Conservation (phyloP, 176 grass and related monocot species). For the Secale cereale region DNA sequence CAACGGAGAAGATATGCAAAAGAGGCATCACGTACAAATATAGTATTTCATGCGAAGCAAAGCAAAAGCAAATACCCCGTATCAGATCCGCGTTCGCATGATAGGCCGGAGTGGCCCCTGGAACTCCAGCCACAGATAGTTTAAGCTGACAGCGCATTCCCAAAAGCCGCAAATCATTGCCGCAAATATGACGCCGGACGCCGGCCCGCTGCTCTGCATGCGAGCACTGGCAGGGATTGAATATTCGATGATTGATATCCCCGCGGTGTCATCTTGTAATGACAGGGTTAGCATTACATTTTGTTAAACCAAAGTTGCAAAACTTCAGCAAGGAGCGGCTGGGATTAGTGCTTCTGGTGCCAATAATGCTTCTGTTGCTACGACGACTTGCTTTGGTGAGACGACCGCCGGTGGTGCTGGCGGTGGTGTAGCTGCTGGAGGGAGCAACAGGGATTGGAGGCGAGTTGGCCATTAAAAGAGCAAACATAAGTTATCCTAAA, state of each 20-base stretch:
- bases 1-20: conserved; percentile 14
- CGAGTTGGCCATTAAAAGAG: background rate
- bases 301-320: background rate
- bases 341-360: background rate
- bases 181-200: conserved; percentile 23
- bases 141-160: background rate
- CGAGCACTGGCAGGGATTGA: conserved; percentile 11
- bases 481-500: no score
- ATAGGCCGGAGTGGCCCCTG: background rate
- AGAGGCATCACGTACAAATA: background rate
- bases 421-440: background rate
- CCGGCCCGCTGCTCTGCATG: background rate
- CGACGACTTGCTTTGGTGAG: background rate
- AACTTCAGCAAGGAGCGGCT: background rate
- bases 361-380: background rate
- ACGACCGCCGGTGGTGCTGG: background rate
- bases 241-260: conserved; percentile 13
- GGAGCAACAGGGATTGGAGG: background rate
- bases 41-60: background rate
- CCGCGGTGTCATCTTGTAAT: background rate
- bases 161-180: conserved; percentile 35
- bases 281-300: conserved; percentile 49
- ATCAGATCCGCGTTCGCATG: background rate
- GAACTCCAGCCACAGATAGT: conserved; percentile 10
- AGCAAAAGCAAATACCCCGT: background rate